phyloP scores from a whole-genome alignment of 805 yeast genomes.

The Hanseniaspora nectarophila region DNA sequence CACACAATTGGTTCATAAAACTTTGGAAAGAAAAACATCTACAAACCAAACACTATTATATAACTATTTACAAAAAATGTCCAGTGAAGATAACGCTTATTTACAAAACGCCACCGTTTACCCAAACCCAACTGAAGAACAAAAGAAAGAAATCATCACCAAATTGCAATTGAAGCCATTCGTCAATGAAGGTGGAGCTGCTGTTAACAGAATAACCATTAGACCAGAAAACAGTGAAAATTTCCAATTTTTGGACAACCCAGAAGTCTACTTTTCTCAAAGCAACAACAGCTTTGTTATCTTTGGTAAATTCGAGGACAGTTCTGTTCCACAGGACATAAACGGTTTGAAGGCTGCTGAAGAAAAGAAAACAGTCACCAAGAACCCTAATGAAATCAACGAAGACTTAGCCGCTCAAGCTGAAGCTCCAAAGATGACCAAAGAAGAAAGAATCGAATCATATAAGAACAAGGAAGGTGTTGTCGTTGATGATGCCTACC shows the following conservation, averaged over 20 bases:
- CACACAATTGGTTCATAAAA: too few species aligned
- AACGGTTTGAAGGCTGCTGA: background rate
- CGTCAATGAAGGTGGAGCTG: constrained; percentile 3
- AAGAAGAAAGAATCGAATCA: background rate
- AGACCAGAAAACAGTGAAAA: constrained; percentile 12
- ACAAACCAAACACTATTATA: background rate
- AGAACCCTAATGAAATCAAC: constrained; percentile 9
- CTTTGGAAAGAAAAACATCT: too few species aligned
- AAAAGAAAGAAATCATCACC: constrained; percentile 12
- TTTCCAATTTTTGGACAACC: constrained; percentile 11
- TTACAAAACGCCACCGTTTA: constrained; percentile 13
- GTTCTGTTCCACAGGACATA: constrained; percentile 1
- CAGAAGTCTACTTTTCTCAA: constrained; percentile 10
- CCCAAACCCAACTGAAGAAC: constrained; percentile 14
- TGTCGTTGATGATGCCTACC: constrained; percentile 6
- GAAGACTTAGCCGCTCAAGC: constrained; percentile 11
- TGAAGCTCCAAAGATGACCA: constrained; percentile 7
- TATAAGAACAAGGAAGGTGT: constrained; percentile 6
- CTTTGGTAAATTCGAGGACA: constrained; percentile 10
- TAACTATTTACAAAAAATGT: background rate
- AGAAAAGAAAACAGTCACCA: background rate
- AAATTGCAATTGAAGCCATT: constrained; percentile 10
- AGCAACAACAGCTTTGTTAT: constrained; percentile 12
- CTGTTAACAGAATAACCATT: constrained; percentile 14
- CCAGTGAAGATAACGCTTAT: background rate